Conservation (phyloP, 768 basidiomycete species). For the Phaeolepiota aurea region DNA sequence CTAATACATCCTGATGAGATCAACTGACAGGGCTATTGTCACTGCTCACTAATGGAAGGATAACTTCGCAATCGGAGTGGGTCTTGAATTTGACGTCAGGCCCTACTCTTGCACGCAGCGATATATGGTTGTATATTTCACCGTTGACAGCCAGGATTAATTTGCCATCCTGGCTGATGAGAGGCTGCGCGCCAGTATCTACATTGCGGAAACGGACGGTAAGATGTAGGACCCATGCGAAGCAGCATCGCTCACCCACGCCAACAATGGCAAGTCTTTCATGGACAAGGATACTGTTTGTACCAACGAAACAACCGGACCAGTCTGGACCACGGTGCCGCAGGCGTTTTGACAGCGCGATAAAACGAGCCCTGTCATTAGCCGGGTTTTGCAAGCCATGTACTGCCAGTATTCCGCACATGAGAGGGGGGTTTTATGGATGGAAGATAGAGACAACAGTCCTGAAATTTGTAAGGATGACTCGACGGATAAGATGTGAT, state of each 20-base stretch:
- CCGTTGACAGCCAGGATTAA: constrained; percentile 90
- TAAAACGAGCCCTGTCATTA: constrained; percentile 60
- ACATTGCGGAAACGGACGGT: constrained; percentile 3
- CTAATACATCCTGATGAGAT: constrained; percentile 27
- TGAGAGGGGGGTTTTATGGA: constrained; percentile 21
- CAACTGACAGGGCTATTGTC: background rate
- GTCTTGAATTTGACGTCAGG: constrained; percentile 82
- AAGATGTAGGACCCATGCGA: background rate
- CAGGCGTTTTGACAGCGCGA: constrained; percentile 82
- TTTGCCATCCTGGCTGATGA: constrained; percentile 80
- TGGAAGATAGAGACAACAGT: constrained; percentile 5
- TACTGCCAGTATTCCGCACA: constrained; percentile 91
- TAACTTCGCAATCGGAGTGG: constrained; percentile 96
- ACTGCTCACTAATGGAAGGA: constrained; percentile 74
- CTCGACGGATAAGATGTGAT: background rate
- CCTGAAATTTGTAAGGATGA: background rate
- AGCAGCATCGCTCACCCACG: constrained; percentile 57
- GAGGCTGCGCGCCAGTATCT: constrained; percentile 97
- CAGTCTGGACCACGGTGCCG: constrained; percentile 97
- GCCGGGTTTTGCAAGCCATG: constrained; percentile 73
- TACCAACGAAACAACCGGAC: constrained; percentile 91
- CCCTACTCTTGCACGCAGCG: constrained; percentile 62
- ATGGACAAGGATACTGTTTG: constrained; percentile 78
- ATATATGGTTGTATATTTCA: constrained; percentile 96
- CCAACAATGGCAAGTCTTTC: constrained; percentile 97